Conservation (phyloP, 139 green algal species). For the Trebouxia sp. region DNA sequence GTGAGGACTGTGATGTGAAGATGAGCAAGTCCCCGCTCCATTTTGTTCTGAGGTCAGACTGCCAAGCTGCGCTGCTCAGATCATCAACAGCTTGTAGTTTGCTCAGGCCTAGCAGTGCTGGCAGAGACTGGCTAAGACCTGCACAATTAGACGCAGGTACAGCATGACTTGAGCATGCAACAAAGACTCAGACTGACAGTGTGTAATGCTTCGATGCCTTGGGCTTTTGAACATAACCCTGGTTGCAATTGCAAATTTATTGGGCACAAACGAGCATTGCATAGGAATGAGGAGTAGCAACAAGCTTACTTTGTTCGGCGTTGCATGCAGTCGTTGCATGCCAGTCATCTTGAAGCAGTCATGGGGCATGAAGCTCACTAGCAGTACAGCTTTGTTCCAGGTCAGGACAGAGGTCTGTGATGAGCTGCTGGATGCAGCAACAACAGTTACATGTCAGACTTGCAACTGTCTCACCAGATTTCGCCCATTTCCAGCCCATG, state of each 20-base stretch:
- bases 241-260: no score
- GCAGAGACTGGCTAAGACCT: not conserved
- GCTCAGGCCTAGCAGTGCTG: not conserved
- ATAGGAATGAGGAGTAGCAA: no score
- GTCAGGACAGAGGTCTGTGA: not conserved
- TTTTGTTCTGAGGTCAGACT: not conserved
- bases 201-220: no score
- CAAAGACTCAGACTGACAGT: not conserved
- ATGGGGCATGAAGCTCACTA: no score
- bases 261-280: no score
- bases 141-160: no score
- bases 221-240: no score
- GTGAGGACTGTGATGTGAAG: not conserved
- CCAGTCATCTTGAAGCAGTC: no score
- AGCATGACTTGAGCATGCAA: not conserved
- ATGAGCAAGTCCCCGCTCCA: not conserved
- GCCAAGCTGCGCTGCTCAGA: not conserved
- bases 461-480: not conserved
- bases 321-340: no score
- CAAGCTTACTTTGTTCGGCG: no score
- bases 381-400: no score
- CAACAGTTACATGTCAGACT: not conserved
- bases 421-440: not conserved
- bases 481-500: not conserved
- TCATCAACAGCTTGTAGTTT: not conserved